phyloP scores from a whole-genome alignment of 2,329 filamentous ascomycete genomes.

The Cladosporium cucumerinum region DNA sequence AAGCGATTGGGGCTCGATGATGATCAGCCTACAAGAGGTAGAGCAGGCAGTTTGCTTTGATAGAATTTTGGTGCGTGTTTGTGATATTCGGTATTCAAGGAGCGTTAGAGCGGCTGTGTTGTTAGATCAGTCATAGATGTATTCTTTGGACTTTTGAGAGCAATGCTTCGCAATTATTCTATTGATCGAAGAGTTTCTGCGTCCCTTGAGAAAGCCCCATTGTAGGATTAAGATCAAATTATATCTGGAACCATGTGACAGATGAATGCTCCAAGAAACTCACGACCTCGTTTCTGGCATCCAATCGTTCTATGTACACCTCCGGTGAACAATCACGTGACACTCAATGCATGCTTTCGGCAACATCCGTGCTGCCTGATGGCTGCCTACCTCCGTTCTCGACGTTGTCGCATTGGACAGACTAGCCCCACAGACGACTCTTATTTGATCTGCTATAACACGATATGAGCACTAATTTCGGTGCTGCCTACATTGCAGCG shows the following conservation, averaged over 20 bases:
- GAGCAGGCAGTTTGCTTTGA: neutral
- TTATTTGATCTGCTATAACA: neutral
- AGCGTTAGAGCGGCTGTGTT: neutral
- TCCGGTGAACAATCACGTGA: neutral
- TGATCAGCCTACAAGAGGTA: neutral
- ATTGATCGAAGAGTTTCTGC: neutral
- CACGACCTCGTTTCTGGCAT: no score
- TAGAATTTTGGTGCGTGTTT: neutral
- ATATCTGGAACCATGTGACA: no score
- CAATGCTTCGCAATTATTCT: neutral
- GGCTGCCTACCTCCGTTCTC: neutral
- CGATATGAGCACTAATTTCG: neutral
- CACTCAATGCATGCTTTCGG: no score
- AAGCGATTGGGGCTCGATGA: conserved; percentile 2
- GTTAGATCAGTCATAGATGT: neutral
- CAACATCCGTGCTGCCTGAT: neutral
- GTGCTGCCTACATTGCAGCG: neutral
- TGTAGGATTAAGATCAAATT: no score
- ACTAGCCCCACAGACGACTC: neutral
- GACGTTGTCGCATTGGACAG: neutral
- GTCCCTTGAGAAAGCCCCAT: no score
- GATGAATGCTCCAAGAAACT: no score
- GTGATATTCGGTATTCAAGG: neutral
- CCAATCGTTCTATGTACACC: no score
- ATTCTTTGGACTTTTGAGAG: neutral